Base-by-base conservation (phyloP, 805 yeast species). In the Nakazawaea wickerhamii region DNA sequence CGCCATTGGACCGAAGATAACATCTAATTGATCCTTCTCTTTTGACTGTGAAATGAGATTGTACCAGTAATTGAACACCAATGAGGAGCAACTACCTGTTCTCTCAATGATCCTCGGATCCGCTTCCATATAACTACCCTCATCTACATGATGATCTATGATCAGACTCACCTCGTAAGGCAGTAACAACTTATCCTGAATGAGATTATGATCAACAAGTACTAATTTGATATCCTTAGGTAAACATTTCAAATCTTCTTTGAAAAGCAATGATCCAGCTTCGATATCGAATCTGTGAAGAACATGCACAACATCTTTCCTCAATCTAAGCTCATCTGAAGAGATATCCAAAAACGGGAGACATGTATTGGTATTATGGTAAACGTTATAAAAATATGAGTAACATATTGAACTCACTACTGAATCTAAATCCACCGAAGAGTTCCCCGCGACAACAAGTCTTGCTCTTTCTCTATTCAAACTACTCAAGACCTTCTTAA, bases 61-160 rank as follows among this genome's bases (percentile, higher is more conserved):
- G 48, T 60, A 55, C 79, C 84, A 86, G 51, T 80, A 75, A 37
- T 75, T 72, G 49, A 84, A 72, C 2, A 91, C 85, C 39, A 89
- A 64, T 13, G 87, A 71, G 4, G 88, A 73, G 59, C 96, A 89
- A 46, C 96, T 85, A 0, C 97, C 98, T 36, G 76, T 64, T 3
- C 68, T 62, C 34, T 64, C 59, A 35, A 90, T 68, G 2, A 83
- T 61, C 41, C 93, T 62, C 0, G 96, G 96, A 1, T 41, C 40
- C 0, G 79, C 79, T 34, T 75, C 65, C 14, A 50, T 28, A 49
- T 67, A 77, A 7, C 62, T 59, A 0, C 64, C 64, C 48, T 81
- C 84, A 53, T 90, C 96, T 14, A 71, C 83, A 57, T 91, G 99
- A 57, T 91, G 99, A 57, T 91, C 99, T 20, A 93, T 75, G 5